Conservation (phyloP, 805 yeast species). For the Sugiyamaella mastotermitis region DNA sequence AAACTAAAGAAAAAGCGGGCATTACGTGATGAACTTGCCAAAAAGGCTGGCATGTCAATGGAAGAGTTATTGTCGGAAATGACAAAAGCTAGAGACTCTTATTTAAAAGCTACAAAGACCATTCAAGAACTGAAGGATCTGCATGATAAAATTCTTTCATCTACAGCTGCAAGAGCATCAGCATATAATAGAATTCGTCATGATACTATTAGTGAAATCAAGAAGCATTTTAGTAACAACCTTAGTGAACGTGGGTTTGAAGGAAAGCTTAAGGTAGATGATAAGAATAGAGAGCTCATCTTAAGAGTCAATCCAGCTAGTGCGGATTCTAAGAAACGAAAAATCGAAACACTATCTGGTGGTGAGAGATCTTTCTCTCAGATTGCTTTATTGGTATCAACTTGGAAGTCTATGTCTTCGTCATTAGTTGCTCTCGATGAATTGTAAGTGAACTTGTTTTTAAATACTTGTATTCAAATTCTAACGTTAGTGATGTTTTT, state of each 20-base stretch:
- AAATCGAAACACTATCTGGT: slow-evolving; percentile 83
- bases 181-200: background rate
- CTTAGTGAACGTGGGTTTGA: slow-evolving; percentile 55
- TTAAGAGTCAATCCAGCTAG: slow-evolving; percentile 23
- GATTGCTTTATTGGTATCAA: slow-evolving; percentile 75
- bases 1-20: too few relatives aligned
- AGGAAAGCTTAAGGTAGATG: slow-evolving; percentile 66
- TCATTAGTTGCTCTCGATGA: slow-evolving; percentile 89
- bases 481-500: slow-evolving; percentile 92
- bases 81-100: too few relatives aligned
- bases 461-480: too few relatives aligned
- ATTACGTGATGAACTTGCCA: too few relatives aligned
- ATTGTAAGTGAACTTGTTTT: too few relatives aligned
- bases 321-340: slow-evolving; percentile 51
- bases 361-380: slow-evolving; percentile 96
- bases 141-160: too few relatives aligned
- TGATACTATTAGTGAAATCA: slow-evolving; percentile 8
- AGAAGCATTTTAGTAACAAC: slow-evolving; percentile 29
- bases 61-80: too few relatives aligned
- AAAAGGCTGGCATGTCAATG: too few relatives aligned
- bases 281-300: slow-evolving; percentile 26
- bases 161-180: too few relatives aligned
- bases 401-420: slow-evolving; percentile 91
- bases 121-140: too few relatives aligned
- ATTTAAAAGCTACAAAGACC: too few relatives aligned